Base-by-base conservation (phyloP, 345 rosid species). In the Salix udensis region DNA sequence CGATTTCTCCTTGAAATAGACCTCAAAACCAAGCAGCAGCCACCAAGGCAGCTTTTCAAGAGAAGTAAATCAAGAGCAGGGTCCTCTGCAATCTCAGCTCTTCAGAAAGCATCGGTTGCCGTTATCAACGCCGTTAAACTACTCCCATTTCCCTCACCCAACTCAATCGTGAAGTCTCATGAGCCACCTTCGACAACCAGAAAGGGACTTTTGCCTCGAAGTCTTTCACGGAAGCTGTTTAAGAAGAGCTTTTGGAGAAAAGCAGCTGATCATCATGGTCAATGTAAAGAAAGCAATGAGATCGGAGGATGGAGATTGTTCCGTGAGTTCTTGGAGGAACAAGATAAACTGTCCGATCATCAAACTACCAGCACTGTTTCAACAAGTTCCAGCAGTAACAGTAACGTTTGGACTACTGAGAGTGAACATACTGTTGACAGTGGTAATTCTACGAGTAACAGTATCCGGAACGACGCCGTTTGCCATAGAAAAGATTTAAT, bases 1-100 rank as follows among this genome's bases (percentile, higher is more conserved):
- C 84, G 92, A 44, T 89, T 90, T 74, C 91, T 89, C 62, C 87
- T 87, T 72, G 94, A 92, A 21, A 70, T 81, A 72, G 97, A 94
- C 79, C 85, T 88, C 81, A 91, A 82, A 66, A 65, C 72, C 36
- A 61, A 8, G 44, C 74, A 26, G 30, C 39, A 34, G 23, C 74
- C 9, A 3, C 72, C 26, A 0, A 53, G 75, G 65, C 87, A 69
- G 0, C 79, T 76, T 58, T 83, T 84, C 31, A 78, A 70, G 26
- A 60, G 79, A 68, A 80, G 79, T 72, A 65, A 75, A 31, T 85
- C 80, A 70, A 82, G 76, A 24, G 82, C 88, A 13, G 84, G 87
- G 62, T 84, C 85, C 28, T 67, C 86, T 10, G 84, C 89, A 13
- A 68, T 83, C 30, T 86, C 94, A 18, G 90, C 85, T 70, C 82